Conservation (phyloP, 768 basidiomycete genomes). For the Clitopilus passeckerianus region DNA sequence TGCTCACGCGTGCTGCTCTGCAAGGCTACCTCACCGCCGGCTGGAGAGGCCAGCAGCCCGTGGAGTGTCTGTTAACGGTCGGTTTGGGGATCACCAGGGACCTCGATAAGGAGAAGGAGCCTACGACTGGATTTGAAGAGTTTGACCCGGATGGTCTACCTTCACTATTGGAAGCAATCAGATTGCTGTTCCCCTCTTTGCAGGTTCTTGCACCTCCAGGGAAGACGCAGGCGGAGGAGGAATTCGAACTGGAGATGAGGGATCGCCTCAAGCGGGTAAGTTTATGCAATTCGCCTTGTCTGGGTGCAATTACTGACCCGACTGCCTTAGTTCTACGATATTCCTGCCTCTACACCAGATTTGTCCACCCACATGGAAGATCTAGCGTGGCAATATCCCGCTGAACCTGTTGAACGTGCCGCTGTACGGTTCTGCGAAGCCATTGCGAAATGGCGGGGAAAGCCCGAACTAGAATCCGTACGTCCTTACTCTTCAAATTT, state of each 20-base stretch:
- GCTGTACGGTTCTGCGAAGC: constrained; percentile 80
- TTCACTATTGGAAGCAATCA: constrained; percentile 55
- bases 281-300: constrained; percentile 3
- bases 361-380: constrained; percentile 77
- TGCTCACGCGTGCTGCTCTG: constrained; percentile 78
- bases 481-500: constrained; percentile 13
- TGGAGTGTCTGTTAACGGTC: constrained; percentile 68
- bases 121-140: constrained; percentile 38
- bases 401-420: constrained; percentile 76
- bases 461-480: constrained; percentile 79
- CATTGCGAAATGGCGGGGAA: constrained; percentile 77
- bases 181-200: constrained; percentile 64
- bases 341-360: constrained; percentile 67
- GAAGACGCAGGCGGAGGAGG: constrained; percentile 56
- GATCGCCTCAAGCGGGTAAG: constrained; percentile 66
- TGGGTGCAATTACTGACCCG: not conserved
- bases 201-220: constrained; percentile 19
- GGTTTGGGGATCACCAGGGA: constrained; percentile 48
- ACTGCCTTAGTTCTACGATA: constrained; percentile 62
- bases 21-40: constrained; percentile 82
- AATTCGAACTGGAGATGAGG: constrained; percentile 73
- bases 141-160: constrained; percentile 80
- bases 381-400: constrained; percentile 74
- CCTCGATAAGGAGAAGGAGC: constrained; percentile 27
- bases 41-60: constrained; percentile 69